Conservation (phyloP, 1,139 yeast species). For the Geotrichum aggregatum region DNA sequence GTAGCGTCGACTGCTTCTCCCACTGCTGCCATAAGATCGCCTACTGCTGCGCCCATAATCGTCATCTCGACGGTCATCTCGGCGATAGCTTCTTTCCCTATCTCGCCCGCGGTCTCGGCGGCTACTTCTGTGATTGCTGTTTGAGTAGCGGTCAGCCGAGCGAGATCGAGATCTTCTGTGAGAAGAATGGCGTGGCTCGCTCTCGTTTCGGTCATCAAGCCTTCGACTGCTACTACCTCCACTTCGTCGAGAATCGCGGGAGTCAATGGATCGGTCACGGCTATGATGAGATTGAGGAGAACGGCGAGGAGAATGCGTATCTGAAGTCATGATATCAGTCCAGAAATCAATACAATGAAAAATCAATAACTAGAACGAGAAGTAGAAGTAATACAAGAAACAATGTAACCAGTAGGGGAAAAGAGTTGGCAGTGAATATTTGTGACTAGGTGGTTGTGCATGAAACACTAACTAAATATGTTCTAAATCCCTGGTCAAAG, state of each 20-base stretch:
- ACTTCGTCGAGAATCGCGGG: conserved; percentile 7
- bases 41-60: not conserved
- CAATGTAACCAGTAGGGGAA: not conserved
- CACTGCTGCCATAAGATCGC: conserved; percentile 1
- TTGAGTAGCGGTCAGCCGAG: conserved; percentile 3
- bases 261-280: not conserved
- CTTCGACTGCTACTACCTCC: not conserved
- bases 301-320: conserved; percentile 1
- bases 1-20: conserved; percentile 15
- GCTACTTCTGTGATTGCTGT: conserved; percentile 6
- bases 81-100: conserved; percentile 7
- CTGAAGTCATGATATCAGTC: conserved; percentile 5
- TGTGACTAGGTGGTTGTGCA: not conserved
- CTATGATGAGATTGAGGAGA: not conserved
- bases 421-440: not conserved
- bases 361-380: not conserved
- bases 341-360: too few relatives aligned
- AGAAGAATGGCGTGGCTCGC: not conserved
- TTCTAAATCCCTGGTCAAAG: not conserved
- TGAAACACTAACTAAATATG: not conserved
- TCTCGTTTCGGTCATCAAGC: not conserved
- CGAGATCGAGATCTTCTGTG: not conserved
- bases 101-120: conserved; percentile 15
- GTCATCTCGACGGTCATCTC: conserved; percentile 2
- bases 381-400: not conserved